These are phyloP conservation scores for Nicotiana noctiflora DNA, from an alignment of 257 asterid species.

Conservation along the genomic window DNA sequence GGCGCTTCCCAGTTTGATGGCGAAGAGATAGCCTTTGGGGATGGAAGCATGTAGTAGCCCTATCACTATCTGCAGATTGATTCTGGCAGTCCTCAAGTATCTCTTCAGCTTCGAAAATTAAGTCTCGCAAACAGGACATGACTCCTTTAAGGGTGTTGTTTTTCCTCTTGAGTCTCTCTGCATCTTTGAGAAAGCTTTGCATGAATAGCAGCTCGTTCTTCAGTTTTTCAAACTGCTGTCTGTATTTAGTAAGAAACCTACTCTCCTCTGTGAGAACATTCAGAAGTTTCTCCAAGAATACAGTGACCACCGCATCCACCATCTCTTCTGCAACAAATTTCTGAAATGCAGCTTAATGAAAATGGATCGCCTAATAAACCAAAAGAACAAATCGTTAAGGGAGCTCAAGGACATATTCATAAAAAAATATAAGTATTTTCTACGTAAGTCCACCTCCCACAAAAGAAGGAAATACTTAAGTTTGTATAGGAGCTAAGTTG, in stretches of 20 bases:
- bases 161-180: conserved; percentile 31
- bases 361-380: not conserved
- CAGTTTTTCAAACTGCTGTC: conserved; percentile 18
- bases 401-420: not conserved
- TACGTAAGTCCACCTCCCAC: not conserved
- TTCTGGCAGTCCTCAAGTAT: conserved; percentile 23
- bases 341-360: not conserved
- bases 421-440: not conserved
- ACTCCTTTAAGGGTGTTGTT: conserved; percentile 11
- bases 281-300: conserved; percentile 26
- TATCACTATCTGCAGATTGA: conserved; percentile 1
- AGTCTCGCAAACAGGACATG: conserved; percentile 20
- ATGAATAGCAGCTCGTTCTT: conserved; percentile 23
- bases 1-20: conserved; percentile 19
- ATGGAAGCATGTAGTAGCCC: conserved; percentile 8
- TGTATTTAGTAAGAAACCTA: conserved; percentile 15
- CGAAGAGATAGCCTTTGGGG: conserved; percentile 10
- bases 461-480: not conserved
- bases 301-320: conserved; percentile 31
- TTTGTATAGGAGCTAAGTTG: not conserved
- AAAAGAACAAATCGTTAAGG: not conserved
- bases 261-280: conserved; percentile 23
- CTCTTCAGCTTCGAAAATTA: conserved; percentile 27
- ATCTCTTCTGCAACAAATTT: conserved; percentile 10
- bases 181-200: conserved; percentile 32